Conservation (phyloP, 768 basidiomycete genomes). For the Myochromella boudieri region DNA sequence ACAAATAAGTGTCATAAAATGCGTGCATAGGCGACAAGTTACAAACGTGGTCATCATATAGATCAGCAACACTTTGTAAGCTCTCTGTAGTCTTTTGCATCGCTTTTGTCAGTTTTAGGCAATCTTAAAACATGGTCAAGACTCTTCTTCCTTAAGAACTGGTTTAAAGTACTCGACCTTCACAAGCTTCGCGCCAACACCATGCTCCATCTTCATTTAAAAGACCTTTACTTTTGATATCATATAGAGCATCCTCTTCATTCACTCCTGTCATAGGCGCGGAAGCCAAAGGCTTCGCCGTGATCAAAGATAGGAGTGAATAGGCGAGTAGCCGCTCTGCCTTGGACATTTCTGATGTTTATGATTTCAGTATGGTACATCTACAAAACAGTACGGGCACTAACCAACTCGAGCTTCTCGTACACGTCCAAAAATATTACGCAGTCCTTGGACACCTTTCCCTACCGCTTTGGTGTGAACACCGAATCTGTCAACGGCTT, state of each 20-base stretch:
- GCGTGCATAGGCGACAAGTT: not conserved
- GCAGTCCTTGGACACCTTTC: conserved; percentile 65
- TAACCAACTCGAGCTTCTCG: conserved; percentile 70
- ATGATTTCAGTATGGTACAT: not conserved
- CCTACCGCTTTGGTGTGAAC: conserved; percentile 65
- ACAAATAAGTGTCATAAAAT: not conserved
- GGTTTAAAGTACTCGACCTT: conserved; percentile 44
- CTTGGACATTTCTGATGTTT: conserved; percentile 74
- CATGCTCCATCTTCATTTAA: conserved; percentile 75
- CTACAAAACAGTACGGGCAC: conserved; percentile 3
- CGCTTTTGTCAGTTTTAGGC: conserved; percentile 75
- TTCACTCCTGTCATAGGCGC: conserved; percentile 45
- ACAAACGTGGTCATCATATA: conserved; percentile 78
- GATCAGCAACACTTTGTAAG: conserved; percentile 70
- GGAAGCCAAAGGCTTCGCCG: conserved; percentile 59
- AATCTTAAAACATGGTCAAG: conserved; percentile 43
- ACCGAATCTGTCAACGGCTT: conserved; percentile 60
- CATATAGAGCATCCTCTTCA: conserved; percentile 46
- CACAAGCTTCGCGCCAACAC: conserved; percentile 84
- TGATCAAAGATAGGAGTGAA: conserved; percentile 72
- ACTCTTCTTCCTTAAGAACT: not conserved
- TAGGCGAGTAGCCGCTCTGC: conserved; percentile 74
- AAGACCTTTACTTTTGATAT: conserved; percentile 48
- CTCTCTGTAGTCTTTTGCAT: conserved; percentile 75
- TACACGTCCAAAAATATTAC: conserved; percentile 59